Evolutionary conservation across 1,284 basidiomycete genomes (phyloP).

Genomic region (Pseudozyma pruni): DNA sequence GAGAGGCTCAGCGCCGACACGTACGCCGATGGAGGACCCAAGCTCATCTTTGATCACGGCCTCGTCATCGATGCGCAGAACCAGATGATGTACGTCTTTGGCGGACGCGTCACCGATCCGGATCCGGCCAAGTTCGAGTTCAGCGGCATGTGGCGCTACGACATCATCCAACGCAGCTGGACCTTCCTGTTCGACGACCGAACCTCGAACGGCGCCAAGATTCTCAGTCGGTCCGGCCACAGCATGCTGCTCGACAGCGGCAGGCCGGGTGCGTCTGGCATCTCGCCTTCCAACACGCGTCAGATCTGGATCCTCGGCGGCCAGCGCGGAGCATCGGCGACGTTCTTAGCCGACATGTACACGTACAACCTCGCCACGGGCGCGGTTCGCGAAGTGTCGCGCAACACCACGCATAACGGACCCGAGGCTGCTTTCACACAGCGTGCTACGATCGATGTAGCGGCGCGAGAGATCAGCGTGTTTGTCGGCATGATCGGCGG

Average conservation of each 20-base stretch:
- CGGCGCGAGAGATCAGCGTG: slow-evolving; percentile 61
- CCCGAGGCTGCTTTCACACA: slow-evolving; percentile 67
- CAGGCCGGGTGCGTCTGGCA: slow-evolving; percentile 36
- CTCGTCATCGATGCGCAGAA: slow-evolving; percentile 79
- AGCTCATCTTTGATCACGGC: slow-evolving; percentile 81
- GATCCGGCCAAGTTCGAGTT: slow-evolving; percentile 56
- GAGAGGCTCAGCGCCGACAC: slow-evolving; percentile 65
- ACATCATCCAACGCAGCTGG: slow-evolving; percentile 63
- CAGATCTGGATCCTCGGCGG: slow-evolving; percentile 67
- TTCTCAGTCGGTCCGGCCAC: slow-evolving; percentile 63
- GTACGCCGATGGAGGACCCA: slow-evolving; percentile 74
- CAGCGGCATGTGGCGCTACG: slow-evolving; percentile 67
- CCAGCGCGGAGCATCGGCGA: slow-evolving; percentile 60
- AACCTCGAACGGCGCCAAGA: slow-evolving; percentile 45
- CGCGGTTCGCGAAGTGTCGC: slow-evolving; percentile 46
- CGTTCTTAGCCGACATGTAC: slow-evolving; percentile 66
- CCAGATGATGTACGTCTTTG: slow-evolving; percentile 80
- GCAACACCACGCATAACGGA: slow-evolving; percentile 51
- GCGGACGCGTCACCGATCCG: slow-evolving; percentile 78
- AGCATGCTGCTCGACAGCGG: slow-evolving; percentile 65
- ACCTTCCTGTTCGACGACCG: slow-evolving; percentile 61
- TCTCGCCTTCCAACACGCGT: slow-evolving; percentile 44
- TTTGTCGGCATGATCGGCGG: slow-evolving; percentile 59
- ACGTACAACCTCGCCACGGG: slow-evolving; percentile 58
- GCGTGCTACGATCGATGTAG: slow-evolving; percentile 62